Percentiles rank a stretch among this genome's conserved stretches.
Conservation (phyloP, 2,329 filamentous ascomycete genomes). For the Colletotrichum chlorophyti region DNA sequence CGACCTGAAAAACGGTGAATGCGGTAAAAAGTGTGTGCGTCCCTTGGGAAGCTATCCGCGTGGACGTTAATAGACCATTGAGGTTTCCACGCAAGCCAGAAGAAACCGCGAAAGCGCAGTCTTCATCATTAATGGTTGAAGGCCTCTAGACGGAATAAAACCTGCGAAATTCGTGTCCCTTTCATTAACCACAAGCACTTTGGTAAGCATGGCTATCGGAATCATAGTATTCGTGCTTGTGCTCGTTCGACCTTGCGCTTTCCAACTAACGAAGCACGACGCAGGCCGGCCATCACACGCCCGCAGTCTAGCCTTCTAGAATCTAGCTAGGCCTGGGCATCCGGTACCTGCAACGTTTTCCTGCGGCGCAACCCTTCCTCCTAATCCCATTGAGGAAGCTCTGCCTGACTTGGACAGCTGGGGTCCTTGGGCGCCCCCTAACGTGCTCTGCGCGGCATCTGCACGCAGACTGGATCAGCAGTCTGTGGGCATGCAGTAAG, state of each 20-base stretch:
- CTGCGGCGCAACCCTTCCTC: not conserved
- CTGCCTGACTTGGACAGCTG: not conserved
- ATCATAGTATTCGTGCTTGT: no score
- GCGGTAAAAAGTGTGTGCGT: no score
- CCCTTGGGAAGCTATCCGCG: no score
- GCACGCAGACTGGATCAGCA: conserved; percentile 1
- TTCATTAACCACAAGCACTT: no score
- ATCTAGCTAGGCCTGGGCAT: not conserved
- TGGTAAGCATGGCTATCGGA: no score
- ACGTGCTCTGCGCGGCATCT: conserved; percentile 12
- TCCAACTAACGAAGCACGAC: not conserved
- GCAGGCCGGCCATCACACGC: not conserved
- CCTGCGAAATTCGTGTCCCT: no score
- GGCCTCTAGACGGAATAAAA: no score
- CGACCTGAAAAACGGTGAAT: not conserved
- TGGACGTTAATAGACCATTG: no score
- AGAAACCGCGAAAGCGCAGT: no score
- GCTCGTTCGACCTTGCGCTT: not conserved
- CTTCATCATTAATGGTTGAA: no score
- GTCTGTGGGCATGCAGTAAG: not conserved
- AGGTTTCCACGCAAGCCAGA: no score
- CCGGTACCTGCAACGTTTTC: not conserved
- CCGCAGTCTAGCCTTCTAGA: not conserved
- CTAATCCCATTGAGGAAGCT: not conserved
- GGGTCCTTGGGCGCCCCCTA: no score